Conservation (phyloP, 2,329 filamentous ascomycete species). For the Elsinoe fawcettii region DNA sequence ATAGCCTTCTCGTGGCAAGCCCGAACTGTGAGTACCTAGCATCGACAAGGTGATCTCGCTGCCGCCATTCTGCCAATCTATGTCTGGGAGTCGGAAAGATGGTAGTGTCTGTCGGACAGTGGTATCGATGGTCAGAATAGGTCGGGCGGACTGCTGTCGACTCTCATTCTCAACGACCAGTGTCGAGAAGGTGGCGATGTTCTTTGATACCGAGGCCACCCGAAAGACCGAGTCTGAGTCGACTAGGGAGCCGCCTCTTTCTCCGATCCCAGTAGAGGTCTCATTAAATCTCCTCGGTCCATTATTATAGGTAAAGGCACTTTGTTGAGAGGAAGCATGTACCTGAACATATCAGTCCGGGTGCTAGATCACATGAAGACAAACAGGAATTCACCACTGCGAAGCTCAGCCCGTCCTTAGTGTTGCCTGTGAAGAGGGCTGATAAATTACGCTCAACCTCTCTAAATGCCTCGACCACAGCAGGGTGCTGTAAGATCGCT, state of each 20-base stretch:
- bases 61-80: constrained; percentile 5
- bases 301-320: background rate
- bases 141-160: background rate
- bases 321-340: background rate
- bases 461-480: background rate
- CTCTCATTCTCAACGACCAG: constrained; percentile 10
- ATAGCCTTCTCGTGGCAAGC: background rate
- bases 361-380: background rate
- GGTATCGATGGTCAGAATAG: background rate
- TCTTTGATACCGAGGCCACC: constrained; percentile 1
- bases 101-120: constrained; percentile 1
- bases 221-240: constrained; percentile 8
- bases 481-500: background rate
- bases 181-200: constrained; percentile 6
- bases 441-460: constrained; percentile 7
- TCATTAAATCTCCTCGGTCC: constrained; percentile 3
- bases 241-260: background rate
- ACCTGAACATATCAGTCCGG: background rate
- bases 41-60: constrained; percentile 8
- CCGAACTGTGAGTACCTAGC: background rate
- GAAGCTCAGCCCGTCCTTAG: background rate
- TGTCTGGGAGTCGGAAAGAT: constrained; percentile 2
- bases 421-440: constrained; percentile 2
- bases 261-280: background rate
- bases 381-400: background rate